Evolutionary conservation across 495 filamentous ascomycete species (phyloP), one percentile per base, ranked within the genome.

Genomic region (Halenospora varia): DNA sequence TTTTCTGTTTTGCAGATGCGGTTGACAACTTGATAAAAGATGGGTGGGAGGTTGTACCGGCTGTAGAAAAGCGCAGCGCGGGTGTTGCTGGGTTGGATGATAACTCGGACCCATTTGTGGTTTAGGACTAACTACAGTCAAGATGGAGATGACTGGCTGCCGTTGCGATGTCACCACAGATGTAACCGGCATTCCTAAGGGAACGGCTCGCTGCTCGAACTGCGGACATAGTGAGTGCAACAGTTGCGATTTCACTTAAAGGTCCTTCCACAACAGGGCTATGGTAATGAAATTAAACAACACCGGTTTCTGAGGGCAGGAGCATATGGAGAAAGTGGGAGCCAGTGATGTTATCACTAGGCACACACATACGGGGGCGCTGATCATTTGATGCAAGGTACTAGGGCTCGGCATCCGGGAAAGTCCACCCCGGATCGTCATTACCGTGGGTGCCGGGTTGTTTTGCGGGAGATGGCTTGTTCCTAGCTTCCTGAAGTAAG

Each of bases 171-270:
- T n/a, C n/a, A n/a, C n/a, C n/a, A n/a, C n/a, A n/a, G n/a, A n/a
- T n/a, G n/a, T n/a, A n/a, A n/a, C n/a, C n/a, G n/a, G n/a, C n/a
- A n/a, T n/a, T n/a, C n/a, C n/a, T n/a, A n/a, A n/a, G n/a, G n/a
- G n/a, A n/a, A n/a, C n/a, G 29, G 29, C 29, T 35, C 4, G 9
- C n/a, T 58, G 56, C 40, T 26, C 39, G 2, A 46, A 24, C 13
- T 58, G 56, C 15, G 2, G 10, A 3, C 56, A 58, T 24, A 11
- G 15, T 9, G 56, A 58, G 40, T 58, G 56, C 18, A 58, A 53
- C 48, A 39, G 39, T 24, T 58, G 56, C 39, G 48, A 48, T 17
- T 58, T 58, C 47, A 17, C 26, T 1, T 48, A 42, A 10, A 18
- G 10, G 35, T 25, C 15, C 4, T 22, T 9, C 19, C 19, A 11